A percentile compares a stretch with the other conserved stretches of the same genome.
phyloP scores from a whole-genome alignment of 441 rosid species.

The Manihot esculenta region DNA sequence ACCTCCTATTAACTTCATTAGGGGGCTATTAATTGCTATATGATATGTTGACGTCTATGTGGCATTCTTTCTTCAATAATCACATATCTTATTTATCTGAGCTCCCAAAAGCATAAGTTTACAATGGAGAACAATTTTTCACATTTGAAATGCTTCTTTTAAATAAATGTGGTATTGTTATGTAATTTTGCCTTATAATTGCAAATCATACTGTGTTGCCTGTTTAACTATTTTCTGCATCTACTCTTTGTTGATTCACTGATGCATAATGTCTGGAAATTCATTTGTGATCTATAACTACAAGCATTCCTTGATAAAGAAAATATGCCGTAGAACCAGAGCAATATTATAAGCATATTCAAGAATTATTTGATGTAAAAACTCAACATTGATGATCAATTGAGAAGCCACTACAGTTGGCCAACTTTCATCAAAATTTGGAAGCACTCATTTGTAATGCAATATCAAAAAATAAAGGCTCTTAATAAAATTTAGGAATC shows the following conservation, averaged over 20 bases:
- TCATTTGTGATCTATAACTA: neutral
- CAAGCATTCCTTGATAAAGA: neutral
- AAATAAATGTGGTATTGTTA: neutral
- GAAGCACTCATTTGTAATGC: too few species aligned
- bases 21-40: neutral
- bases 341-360: neutral
- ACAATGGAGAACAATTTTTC: neutral
- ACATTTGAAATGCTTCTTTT: neutral
- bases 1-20: neutral
- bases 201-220: too few species aligned
- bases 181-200: neutral
- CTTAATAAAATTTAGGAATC: too few species aligned
- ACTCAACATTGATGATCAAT: neutral
- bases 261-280: neutral
- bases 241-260: neutral
- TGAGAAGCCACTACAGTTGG: constrained; percentile 1
- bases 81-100: neutral
- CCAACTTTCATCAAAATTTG: neutral
- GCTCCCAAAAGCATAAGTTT: constrained; percentile 3
- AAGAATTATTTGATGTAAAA: neutral
- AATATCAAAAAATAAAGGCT: too few species aligned
- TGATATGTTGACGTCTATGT: too few species aligned
- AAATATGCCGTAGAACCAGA: neutral
- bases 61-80: neutral
- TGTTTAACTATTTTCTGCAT: neutral